Evolutionary conservation across 148 eudicot species (phyloP), one percentile per base, ranked within the genome.

Genomic region (Dianthus caryophyllus): DNA sequence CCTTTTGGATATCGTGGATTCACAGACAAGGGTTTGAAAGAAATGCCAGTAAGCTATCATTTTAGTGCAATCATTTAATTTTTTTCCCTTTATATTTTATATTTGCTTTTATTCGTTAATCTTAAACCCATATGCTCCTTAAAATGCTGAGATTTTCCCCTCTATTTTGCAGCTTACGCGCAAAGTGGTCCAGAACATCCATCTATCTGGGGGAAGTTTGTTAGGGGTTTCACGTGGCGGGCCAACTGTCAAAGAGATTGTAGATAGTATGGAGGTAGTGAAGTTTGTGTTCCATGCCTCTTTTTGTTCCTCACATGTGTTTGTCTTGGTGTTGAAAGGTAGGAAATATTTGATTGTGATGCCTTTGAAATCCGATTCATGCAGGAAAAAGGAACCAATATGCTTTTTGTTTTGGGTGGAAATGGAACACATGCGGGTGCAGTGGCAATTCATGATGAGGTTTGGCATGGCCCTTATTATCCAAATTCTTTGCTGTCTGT

Each of bases 351-450:
- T 69, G 27, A 69, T 72, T 25, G 38, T 9, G 36, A 29, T 72
- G 52, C 43, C 65, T 60, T 18, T 65, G 66, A 24, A 48, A 54
- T 68, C 46, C 61, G 18, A 24, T 66, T 66, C 47, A 72, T 77
- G 47, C 89, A 94, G 99, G 89, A 85, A 82, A 85, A 82, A 79
- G 99, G 97, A 69, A 90, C 83, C 76, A 88, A 88, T 78, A 94
- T 94, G 99, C 99, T 94, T 58, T 94, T 94, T 76, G 96, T 94
- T 66, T 76, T 94, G 61, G 99, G 99, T 33, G 99, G 99, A 78
- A 90, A 94, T 74, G 99, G 99, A 75, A 90, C 99, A 29, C 99
- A 94, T 78, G 99, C 99, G 46, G 99, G 99, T 73, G 99, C 99
- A 26, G 86, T 83, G 75, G 99, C 90, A 64, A 85, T 94, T 62